Evolutionary conservation across 108 stramenopile species (phyloP), one percentile per base, ranked within the genome.

Genomic region (Aurantiochytrium sp.): DNA sequence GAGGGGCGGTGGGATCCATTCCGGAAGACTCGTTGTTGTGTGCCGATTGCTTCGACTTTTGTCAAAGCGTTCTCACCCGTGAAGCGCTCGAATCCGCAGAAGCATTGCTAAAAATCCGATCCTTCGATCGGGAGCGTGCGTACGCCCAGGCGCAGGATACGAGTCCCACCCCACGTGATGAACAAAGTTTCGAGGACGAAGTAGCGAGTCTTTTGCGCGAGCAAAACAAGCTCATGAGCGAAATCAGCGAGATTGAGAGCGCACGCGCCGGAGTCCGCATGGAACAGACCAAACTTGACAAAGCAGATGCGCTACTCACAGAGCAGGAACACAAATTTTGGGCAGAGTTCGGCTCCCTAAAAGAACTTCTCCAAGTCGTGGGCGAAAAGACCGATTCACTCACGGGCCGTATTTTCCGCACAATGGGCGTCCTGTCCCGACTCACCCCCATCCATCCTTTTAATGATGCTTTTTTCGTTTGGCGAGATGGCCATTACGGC

Each of bases 381-480:
- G 23, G 49, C 12, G 76, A 83, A 47, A 83, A 83, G 76, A 83
- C 49, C n/a, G 76, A 83, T 23, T 83, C 76, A 0, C 76, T 83
- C 76, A 53, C 6, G 23, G 6, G 6, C 51, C 45, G 76, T 16
- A 83, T 83, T 45, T 21, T 0, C 76, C 45, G 76, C n/a, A 83
- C 51, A 6, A 83, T 53, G 76, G 16, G 76, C n/a, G 51, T 53
- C 6, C 45, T 83, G 12, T 53, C 18, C 43, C 45, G 12, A 45
- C 51, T 83, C 25, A 53, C 19, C 23, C 76, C 76, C n/a, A 53
- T 83, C 44, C 71, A 90, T 51, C 90, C 90, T 12, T 28, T 91
- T 51, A 92, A 92, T 51, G 92, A 92, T 89, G 91, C 71, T 5
- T 92, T 92, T 58, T 89, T 92, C 89, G 91, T 93, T 18, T 93